Conservation (phyloP, 140 eudicot species). For the Stevia rebaudiana region DNA sequence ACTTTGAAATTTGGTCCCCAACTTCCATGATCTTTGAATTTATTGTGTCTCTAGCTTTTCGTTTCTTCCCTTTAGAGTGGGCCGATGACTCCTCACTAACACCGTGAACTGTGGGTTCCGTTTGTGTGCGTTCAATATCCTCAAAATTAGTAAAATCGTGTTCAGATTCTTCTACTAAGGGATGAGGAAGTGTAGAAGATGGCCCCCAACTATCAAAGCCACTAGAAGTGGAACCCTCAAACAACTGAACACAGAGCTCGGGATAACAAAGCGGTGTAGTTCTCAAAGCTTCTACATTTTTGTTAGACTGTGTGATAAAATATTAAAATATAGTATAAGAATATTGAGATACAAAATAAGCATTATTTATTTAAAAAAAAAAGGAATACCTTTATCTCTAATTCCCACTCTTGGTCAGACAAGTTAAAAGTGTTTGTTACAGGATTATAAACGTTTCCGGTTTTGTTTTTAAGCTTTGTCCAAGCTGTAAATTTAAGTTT, state of each 20-base stretch:
- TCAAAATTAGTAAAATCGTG: too few species aligned
- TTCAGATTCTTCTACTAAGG: neutral
- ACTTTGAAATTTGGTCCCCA: too few species aligned
- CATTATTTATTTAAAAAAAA: neutral
- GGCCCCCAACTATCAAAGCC: neutral
- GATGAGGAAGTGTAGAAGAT: neutral
- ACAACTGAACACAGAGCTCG: neutral
- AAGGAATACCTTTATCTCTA: neutral
- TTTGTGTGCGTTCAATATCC: neutral
- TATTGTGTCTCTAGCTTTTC: too few species aligned
- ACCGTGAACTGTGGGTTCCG: neutral
- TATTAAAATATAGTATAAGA: neutral
- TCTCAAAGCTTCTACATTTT: neutral
- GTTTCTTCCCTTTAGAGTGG: too few species aligned
- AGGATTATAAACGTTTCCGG: neutral
- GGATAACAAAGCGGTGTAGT: neutral
- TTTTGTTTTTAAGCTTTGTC: neutral
- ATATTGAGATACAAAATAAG: neutral
- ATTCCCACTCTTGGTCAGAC: neutral
- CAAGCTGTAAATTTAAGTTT: neutral
- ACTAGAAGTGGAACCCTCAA: neutral
- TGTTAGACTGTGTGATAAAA: neutral
- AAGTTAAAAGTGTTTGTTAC: neutral
- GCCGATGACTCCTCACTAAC: neutral
- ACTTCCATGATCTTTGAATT: too few species aligned